phyloP scores from a whole-genome alignment of 352 stramenopile genomes.

The Blastocystis sp. region DNA sequence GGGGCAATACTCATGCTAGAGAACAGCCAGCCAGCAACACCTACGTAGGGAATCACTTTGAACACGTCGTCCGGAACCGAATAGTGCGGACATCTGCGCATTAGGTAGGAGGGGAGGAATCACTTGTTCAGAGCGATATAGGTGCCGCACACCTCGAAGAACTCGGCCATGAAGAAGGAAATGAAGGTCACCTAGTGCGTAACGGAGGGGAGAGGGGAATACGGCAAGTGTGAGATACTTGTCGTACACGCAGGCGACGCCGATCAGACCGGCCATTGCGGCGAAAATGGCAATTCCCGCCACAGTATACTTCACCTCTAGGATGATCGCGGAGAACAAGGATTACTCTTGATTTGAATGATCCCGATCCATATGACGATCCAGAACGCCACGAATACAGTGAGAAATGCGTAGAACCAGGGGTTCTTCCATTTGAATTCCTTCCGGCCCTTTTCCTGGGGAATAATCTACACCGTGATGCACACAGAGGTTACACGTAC shows the following conservation, averaged over 20 bases:
- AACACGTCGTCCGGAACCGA: constrained; percentile 13
- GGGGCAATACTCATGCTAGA: neutral
- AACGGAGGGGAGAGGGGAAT: neutral
- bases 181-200: neutral
- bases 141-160: constrained; percentile 1
- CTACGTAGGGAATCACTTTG: constrained; percentile 17
- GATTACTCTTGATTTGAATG: neutral
- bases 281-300: neutral
- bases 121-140: constrained; percentile 18
- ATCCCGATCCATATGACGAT: neutral
- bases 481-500: too few relatives aligned
- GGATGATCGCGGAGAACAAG: neutral
- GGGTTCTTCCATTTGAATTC: neutral
- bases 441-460: too few relatives aligned
- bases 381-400: neutral
- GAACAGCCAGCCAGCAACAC: neutral
- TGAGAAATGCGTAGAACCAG: neutral
- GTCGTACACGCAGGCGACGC: neutral
- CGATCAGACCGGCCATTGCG: neutral
- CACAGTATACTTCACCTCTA: neutral
- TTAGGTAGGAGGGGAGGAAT: neutral
- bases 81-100: neutral
- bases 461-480: too few relatives aligned
- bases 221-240: neutral
- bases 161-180: constrained; percentile 1